Evolutionary conservation across 2,329 filamentous ascomycete genomes (phyloP), one percentile per base, ranked within the genome.

Genomic region (Colletotrichum falcatum): DNA sequence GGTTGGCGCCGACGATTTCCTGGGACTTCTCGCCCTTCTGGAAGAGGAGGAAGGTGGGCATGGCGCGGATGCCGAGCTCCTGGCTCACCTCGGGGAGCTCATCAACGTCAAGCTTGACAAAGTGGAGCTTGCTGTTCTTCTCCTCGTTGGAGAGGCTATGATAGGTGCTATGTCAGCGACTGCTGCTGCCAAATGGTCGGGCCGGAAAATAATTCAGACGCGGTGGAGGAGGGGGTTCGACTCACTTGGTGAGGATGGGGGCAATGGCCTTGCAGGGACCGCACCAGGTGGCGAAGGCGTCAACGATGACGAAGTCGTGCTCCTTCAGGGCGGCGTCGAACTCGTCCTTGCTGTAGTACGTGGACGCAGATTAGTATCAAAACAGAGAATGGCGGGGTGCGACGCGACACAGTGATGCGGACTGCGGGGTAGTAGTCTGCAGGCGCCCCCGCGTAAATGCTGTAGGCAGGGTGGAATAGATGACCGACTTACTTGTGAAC

Each of bases 31-130:
- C 81, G 74, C 92, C 94, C 75, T 91, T 82, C 87, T 94, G 93
- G 89, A 94, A 97, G 78, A 97, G 81, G 66, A 92, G 78, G 85
- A 98, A 97, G 35, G 94, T 97, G 66, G 95, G 95, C 94, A 98
- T 97, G 79, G 95, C 94, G 76, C 93, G 90, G 80, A 98, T 89
- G 74, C 89, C 89, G 73, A 96, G 90, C 79, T 96, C 90, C 77
- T 91, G 87, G 39, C 93, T 90, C 60, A 97, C 87, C 1, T 93
- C 90, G 74, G 90, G 85, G 49, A 95, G 84, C 74, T 94, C 86
- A 81, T 98, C 95, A 76, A 98, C 94, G 81, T 98, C 94, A 79
- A 98, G 86, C 88, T 97, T 96, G 88, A 90, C 90, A 84, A 97
- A 98, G 81, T 89, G 86, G 74, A 92, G 80, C 74, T 87, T 81